Base-by-base conservation (phyloP, 768 basidiomycete species). In the Butyriboletus loyo region DNA sequence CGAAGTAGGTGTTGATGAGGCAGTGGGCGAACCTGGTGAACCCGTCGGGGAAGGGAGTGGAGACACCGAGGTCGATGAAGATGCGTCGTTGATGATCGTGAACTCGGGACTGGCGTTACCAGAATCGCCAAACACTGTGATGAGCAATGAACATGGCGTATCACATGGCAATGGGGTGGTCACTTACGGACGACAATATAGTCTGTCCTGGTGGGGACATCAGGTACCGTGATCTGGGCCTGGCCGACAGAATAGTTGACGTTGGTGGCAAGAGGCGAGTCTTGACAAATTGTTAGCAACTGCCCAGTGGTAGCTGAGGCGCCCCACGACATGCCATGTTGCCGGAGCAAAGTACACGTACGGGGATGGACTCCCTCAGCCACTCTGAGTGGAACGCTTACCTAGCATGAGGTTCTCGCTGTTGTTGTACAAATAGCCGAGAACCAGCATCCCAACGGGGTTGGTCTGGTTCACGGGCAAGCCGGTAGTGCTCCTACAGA, bases 11-110 rank as follows among this genome's bases (percentile, higher is more conserved):
- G 57, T 14, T 13, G 59, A 8, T 14, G 36, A 14, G 1, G 40
- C 15, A 21, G 56, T 21, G 7, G 50, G 30, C 22, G 55, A 11
- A 45, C 30, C 44, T 35, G 57, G 25, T 14, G 48, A 19, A 42
- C 25, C 35, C 11, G 63, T 30, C 9, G 54, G 27, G 7, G 9
- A 6, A 41, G 61, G 37, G 21, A 49, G 31, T 6, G 65, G 38
- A 9, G 57, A 13, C 42, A 21, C 30, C 25, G 62, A 36, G 19
- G 60, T 42, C 8, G 66, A 70, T 38, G 76, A 77, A 51, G 78
- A 73, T 25, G 70, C 66, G 58, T 91, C 91, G 34, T 96, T 79
- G 57, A 80, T 68, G 37, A 74, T 74, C 51, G 73, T 73, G 35
- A 74, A 76, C 43, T 66, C 22, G 15, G 71, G 74, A 44, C 73